Percentiles rank a stretch among this genome's conserved stretches.
These are phyloP conservation scores for Oryza glaberrima DNA, from an alignment of 176 grass and related monocot genomes.

Conservation along the genomic window DNA sequence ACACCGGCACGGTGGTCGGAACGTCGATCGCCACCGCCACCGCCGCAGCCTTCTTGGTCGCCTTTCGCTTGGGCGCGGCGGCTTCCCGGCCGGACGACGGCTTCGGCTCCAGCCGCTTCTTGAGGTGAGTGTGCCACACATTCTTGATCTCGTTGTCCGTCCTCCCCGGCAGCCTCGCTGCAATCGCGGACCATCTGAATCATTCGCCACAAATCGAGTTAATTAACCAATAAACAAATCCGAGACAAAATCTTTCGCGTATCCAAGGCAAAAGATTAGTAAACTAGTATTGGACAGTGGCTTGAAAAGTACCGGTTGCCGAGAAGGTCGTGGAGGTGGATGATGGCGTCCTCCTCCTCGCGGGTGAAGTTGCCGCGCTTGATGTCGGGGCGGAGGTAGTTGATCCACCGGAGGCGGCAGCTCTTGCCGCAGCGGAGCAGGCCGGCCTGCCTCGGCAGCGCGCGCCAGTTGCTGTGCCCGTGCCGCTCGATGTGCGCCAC, in stretches of 20 bases:
- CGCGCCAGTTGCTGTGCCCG: constrained; percentile 87
- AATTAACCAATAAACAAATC: constrained; percentile 21
- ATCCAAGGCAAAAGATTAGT: neutral
- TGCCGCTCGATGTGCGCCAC: constrained; percentile 65
- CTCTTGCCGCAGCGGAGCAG: constrained; percentile 86
- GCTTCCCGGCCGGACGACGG: neutral
- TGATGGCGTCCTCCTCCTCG: constrained; percentile 82
- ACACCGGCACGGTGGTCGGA: constrained; percentile 24
- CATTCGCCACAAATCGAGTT: neutral
- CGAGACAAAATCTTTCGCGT: neutral
- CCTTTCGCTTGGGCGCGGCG: constrained; percentile 34
- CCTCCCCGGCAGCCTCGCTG: constrained; percentile 77
- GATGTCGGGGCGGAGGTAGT: constrained; percentile 85
- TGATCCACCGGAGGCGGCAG: constrained; percentile 88
- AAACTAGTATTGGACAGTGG: neutral
- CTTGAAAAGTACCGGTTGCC: constrained; percentile 57
- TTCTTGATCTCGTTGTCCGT: constrained; percentile 99
- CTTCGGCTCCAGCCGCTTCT: constrained; percentile 58
- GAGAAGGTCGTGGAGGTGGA: constrained; percentile 63
- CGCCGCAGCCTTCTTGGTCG: constrained; percentile 20
- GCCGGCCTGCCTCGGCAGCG: constrained; percentile 76
- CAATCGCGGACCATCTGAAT: constrained; percentile 76
- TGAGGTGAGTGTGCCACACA: constrained; percentile 82
- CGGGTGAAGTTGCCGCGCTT: constrained; percentile 80
- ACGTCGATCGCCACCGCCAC: neutral